These are phyloP conservation scores for Yarrowia sp. DNA, from an alignment of 805 yeast genomes.

Conservation along the genomic window DNA sequence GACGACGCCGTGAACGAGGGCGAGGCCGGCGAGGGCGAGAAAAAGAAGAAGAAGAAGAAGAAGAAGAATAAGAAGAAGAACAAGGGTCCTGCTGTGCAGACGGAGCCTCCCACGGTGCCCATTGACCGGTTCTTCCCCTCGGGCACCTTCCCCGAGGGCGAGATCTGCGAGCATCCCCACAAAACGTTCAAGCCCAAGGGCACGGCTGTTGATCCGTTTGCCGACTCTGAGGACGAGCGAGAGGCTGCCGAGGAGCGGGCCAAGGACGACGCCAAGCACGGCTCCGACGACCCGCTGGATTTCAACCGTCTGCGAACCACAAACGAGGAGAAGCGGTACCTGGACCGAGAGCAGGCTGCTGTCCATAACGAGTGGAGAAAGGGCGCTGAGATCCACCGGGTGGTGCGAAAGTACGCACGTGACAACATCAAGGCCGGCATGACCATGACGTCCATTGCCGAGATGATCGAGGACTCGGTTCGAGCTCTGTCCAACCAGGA, in stretches of 20 bases:
- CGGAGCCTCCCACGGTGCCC: conserved; percentile 61
- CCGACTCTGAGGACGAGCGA: conserved; percentile 33
- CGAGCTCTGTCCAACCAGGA: conserved; percentile 73
- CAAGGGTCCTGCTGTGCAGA: conserved; percentile 58
- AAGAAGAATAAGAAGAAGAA: conserved; percentile 58
- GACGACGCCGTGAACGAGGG: conserved; percentile 48
- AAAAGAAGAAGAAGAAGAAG: conserved; percentile 61
- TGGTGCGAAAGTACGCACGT: conserved; percentile 83
- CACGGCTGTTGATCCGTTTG: conserved; percentile 29
- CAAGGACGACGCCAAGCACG: conserved; percentile 37
- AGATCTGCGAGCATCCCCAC: conserved; percentile 47
- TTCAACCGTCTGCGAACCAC: conserved; percentile 79
- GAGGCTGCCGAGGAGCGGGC: conserved; percentile 35
- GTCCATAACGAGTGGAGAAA: conserved; percentile 89
- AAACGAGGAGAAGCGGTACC: conserved; percentile 81
- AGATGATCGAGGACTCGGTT: conserved; percentile 83
- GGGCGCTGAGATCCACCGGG: conserved; percentile 94
- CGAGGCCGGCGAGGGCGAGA: conserved; percentile 49
- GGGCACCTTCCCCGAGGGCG: conserved; percentile 83
- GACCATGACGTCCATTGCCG: conserved; percentile 89
- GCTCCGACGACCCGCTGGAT: conserved; percentile 73
- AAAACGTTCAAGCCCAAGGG: conserved; percentile 39
- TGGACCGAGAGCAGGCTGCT: conserved; percentile 65
- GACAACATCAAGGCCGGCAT: conserved; percentile 85
- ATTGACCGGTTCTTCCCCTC: conserved; percentile 74